Percentiles rank a stretch among this genome's conserved stretches.
Conservation (phyloP, 768 basidiomycete genomes). For the Leccinellum albellum region DNA sequence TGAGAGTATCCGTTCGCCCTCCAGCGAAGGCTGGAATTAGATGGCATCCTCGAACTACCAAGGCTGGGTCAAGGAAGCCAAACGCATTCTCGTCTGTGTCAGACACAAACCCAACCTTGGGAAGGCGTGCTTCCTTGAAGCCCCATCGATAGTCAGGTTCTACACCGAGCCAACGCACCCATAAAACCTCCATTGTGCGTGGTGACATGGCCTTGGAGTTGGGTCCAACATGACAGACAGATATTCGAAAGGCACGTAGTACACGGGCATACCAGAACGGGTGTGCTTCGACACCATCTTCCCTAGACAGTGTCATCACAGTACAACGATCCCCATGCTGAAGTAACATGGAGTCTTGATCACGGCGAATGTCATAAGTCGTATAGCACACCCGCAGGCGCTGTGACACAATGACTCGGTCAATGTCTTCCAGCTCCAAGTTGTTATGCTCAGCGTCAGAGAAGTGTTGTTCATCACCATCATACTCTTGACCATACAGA, state of each 20-base stretch:
- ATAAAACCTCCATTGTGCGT: not conserved
- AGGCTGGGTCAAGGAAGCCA: conserved; percentile 33
- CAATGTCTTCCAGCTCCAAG: not conserved
- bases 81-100: conserved; percentile 24
- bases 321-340: not conserved
- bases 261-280: not conserved
- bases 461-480: not conserved
- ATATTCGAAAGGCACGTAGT: not conserved
- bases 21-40: conserved; percentile 29
- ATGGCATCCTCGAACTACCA: conserved; percentile 28
- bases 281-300: not conserved
- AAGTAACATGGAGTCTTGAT: not conserved
- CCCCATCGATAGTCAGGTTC: not conserved
- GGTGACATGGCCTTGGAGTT: not conserved
- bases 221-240: not conserved
- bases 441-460: not conserved
- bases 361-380: not conserved
- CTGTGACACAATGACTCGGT: not conserved
- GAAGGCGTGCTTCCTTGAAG: not conserved
- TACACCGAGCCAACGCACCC: not conserved
- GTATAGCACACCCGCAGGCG: not conserved
- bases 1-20: conserved; percentile 15
- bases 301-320: not conserved
- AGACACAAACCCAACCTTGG: not conserved
- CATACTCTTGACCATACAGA: not conserved